Evolutionary conservation across 1,284 basidiomycete species (phyloP), one percentile per base, ranked within the genome.

Genomic region (Apiotrichum laibachii): DNA sequence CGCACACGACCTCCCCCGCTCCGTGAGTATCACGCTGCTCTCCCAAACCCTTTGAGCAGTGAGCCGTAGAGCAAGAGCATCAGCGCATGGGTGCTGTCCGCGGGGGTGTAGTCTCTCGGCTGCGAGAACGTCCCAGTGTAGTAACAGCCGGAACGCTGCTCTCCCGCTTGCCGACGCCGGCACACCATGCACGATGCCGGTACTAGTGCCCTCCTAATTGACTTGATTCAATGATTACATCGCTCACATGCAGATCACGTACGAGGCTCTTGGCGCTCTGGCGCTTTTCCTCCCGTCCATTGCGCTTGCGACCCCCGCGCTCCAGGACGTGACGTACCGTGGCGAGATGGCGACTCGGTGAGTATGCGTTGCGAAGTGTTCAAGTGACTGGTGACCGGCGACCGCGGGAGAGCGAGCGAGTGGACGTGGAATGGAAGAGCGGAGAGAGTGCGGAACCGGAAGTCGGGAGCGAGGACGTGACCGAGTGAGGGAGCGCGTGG

Each of bases 321-420:
- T 79, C 44, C 55, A 74, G 60, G 75, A 77, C 55, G 69, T 79
- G 15, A 77, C 77, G 19, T 79, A 73, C 62, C 62, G 76, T 21
- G 77, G 75, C 21, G 76, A 79, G 56, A 50, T 77, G 56, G 66
- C 71, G 5, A 73, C 70, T 57, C 60, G 73, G 75, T 77, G 51
- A 57, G 75, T 70, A 10, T 7, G 8, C 26, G 19, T 31, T 47
- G 33, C 8, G 33, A 19, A 1, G 33, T 46, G 8, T 40, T 6
- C 12, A 39, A 43, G 3, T 3, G 16, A 3, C 11, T 31, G 26
- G 15, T 13, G 7, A 26, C 50, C 21, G 19, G 4, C 15, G n/a
- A 7, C 19, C 9, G 11, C 18, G 13, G 18, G 18, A 22, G 26
- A 31, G 45, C 19, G 8, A 45, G n/a, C 44, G 4, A 8, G n/a